Conservation (phyloP, 2,329 filamentous ascomycete genomes). For the Ceratocystis ficicola region DNA sequence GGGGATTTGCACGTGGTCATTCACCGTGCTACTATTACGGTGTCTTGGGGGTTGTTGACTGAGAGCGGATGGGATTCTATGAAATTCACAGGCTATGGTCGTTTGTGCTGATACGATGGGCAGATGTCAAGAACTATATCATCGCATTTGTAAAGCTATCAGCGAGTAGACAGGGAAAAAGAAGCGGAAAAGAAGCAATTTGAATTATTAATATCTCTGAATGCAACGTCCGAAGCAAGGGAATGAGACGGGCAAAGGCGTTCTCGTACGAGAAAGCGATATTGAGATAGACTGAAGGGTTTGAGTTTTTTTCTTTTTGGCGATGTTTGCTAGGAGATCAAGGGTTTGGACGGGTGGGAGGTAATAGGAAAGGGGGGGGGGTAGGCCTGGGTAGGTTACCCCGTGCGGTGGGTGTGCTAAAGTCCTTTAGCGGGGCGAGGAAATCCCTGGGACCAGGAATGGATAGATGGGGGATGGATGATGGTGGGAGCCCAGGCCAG, state of each 20-base stretch:
- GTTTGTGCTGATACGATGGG: neutral
- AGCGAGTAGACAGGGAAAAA: neutral
- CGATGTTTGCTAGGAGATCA: neutral
- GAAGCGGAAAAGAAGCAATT: neutral
- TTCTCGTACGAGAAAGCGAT: neutral
- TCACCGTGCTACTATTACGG: conserved; percentile 10
- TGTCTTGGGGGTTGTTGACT: conserved; percentile 15
- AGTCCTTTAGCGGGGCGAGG: neutral
- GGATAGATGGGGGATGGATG: neutral
- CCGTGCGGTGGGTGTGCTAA: neutral
- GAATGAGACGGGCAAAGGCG: neutral
- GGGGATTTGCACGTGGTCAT: conserved; percentile 12
- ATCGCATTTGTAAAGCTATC: neutral
- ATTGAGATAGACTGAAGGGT: neutral
- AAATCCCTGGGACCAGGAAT: conserved; percentile 3
- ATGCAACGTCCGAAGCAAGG: neutral
- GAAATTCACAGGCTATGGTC: conserved; percentile 12
- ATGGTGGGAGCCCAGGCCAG: neutral
- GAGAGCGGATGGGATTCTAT: conserved; percentile 16
- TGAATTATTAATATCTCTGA: neutral
- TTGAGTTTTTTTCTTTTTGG: too few relatives aligned
- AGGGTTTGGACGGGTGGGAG: neutral
- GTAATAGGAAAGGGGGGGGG: neutral
- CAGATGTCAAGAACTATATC: neutral
- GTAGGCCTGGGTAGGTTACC: neutral